Percentiles rank a stretch among this genome's conserved stretches.
Evolutionary conservation across 2,329 filamentous ascomycete genomes (phyloP).

Genomic region (Aspergillus latus): DNA sequence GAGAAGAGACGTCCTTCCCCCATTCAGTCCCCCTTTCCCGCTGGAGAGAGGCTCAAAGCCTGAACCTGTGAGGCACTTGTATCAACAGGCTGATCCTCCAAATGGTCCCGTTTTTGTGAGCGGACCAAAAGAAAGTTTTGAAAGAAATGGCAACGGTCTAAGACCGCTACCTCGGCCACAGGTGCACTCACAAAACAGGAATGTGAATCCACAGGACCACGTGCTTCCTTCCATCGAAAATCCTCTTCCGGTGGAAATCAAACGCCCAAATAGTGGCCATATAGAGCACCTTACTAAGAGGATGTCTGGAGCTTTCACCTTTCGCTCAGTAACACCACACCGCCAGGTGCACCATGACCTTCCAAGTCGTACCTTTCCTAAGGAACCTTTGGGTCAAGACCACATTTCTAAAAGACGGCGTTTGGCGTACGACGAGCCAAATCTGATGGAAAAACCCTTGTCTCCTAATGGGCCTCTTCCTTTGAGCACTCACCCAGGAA

Average conservation of each 20-base stretch:
- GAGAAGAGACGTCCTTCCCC: slow-evolving; percentile 22
- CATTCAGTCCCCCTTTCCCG: slow-evolving; percentile 25
- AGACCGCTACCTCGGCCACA: slow-evolving; percentile 19
- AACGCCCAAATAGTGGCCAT: slow-evolving; percentile 24
- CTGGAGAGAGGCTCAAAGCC: slow-evolving; percentile 23
- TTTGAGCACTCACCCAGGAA: slow-evolving; percentile 19
- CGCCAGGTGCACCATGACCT: slow-evolving; percentile 25
- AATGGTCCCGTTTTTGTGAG: slow-evolving; percentile 36
- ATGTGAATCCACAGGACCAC: slow-evolving; percentile 29
- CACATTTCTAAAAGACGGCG: slow-evolving; percentile 37
- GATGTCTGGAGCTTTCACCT: slow-evolving; percentile 27
- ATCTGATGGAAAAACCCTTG: slow-evolving; percentile 15
- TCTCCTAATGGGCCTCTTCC: slow-evolving; percentile 12
- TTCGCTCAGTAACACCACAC: slow-evolving; percentile 33
- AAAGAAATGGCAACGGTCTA: slow-evolving; percentile 19
- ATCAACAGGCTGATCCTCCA: slow-evolving; percentile 20
- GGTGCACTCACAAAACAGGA: slow-evolving; percentile 18
- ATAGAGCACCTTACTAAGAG: slow-evolving; percentile 31
- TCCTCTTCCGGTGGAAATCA: slow-evolving; percentile 25
- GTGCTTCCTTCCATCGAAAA: slow-evolving; percentile 40
- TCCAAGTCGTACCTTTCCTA: slow-evolving; percentile 17
- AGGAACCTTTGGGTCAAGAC: slow-evolving; percentile 25
- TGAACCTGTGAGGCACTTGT: slow-evolving; percentile 21
- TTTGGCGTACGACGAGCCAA: slow-evolving; percentile 27
- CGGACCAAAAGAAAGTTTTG: slow-evolving; percentile 27